Base-by-base conservation (phyloP, 2,329 filamentous ascomycete genomes). In the Cercospora citrullina region DNA sequence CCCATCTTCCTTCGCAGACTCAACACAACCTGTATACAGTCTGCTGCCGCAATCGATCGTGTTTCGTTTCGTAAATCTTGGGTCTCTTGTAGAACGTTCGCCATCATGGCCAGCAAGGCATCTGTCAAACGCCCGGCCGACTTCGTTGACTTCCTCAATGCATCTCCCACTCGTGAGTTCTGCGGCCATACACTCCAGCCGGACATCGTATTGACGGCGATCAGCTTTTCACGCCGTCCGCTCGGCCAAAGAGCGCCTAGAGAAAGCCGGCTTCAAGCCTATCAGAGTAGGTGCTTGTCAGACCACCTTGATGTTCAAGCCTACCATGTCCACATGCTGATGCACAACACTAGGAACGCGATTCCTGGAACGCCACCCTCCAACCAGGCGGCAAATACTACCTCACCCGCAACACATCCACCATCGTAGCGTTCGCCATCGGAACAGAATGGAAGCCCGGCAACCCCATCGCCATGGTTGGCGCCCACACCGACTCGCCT, bases 401-500 rank as follows among this genome's bases (percentile, higher is more conserved):
- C 82, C 87, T 97, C 76, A 98, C 94, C 59, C 91, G 94, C 72
- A 98, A 98, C 82, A 90, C 88, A 68, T 96, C 93, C 28, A 96
- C 94, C 60, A 91, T 98, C 72, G 88, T 97, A 67, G 94, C 94
- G 71, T 98, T 98, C 81, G 91, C 92, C 70, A 90, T 98, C 76
- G 94, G 94, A 76, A 87, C 89, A 76, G 90, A 91, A 83, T 99
- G 94, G 94, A 90, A 90, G 81, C 89, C 94, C 2, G 94, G 94
- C 55, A 96, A 96, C 79, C 90, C 94, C 8, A 90, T 97, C 70
- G 83, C 92, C 79, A 97, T 98, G 87, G 89, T 99, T 69, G 95
- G 94, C 74, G 94, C 95, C 45, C 94, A 99, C 81, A 98, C 95
- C 68, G 95, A 99, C 81, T 97, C 94, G 10, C 93, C 93, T 5